phyloP scores from a whole-genome alignment of 352 stramenopile species.

The Globisporangium okanoganense region DNA sequence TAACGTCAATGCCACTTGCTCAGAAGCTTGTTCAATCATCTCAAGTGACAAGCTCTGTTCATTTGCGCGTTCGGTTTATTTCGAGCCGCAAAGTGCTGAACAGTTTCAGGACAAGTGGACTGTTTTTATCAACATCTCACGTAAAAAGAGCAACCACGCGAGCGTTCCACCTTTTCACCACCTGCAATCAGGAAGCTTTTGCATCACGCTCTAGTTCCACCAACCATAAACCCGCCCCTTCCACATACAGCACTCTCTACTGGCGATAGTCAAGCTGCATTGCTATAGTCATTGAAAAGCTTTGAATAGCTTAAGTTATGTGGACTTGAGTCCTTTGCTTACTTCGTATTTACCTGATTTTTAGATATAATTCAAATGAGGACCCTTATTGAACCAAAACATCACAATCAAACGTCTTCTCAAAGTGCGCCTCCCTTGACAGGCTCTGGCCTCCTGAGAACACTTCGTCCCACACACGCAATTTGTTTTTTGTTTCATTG shows the following conservation, averaged over 20 bases:
- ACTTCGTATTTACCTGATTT: no score
- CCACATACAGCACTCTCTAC: no score
- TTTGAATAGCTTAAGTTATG: no score
- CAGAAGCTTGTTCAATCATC: background rate
- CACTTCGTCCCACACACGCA: background rate
- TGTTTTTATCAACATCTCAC: background rate
- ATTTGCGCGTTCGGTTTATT: background rate
- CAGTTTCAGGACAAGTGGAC: background rate
- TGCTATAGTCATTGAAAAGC: no score
- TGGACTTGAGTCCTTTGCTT: no score
- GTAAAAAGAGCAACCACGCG: background rate
- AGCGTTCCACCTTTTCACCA: background rate
- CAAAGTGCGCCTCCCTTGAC: constrained; percentile 7
- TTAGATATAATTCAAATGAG: no score
- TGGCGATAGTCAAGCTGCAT: background rate
- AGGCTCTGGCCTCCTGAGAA: constrained; percentile 11
- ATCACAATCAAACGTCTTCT: no score
- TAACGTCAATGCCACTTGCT: background rate
- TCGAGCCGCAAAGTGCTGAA: background rate
- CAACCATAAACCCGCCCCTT: no score
- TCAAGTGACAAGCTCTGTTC: constrained; percentile 4
- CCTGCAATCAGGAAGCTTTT: background rate
- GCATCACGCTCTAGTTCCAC: background rate
- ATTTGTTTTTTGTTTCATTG: background rate
- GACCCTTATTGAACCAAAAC: no score